Evolutionary conservation across 1,284 basidiomycete species (phyloP).

Genomic region (Ceratobasidium sp.): DNA sequence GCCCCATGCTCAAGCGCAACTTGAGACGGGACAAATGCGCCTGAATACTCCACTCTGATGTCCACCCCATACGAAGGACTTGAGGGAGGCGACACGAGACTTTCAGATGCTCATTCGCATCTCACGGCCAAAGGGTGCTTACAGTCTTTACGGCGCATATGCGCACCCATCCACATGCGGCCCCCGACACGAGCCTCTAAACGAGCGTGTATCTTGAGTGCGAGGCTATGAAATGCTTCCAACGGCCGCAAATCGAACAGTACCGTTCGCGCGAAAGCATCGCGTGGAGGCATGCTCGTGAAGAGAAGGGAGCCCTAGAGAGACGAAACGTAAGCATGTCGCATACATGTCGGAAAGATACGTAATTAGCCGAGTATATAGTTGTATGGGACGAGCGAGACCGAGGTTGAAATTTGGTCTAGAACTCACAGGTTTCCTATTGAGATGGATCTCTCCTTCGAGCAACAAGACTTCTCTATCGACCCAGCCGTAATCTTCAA

Average conservation of each 20-base stretch:
- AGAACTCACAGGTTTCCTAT: conserved; percentile 60
- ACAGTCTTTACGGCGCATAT: conserved; percentile 64
- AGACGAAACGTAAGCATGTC: neutral
- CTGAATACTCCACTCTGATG: conserved; percentile 9
- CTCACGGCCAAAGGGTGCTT: conserved; percentile 52
- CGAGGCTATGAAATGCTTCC: conserved; percentile 55
- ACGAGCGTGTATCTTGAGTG: conserved; percentile 55
- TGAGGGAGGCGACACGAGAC: conserved; percentile 38
- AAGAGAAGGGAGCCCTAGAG: conserved; percentile 59
- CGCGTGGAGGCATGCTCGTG: conserved; percentile 54
- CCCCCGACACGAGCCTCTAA: conserved; percentile 57
- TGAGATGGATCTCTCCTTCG: conserved; percentile 59
- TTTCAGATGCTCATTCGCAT: conserved; percentile 53
- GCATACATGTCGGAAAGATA: neutral
- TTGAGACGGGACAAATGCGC: conserved; percentile 59
- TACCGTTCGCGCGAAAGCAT: conserved; percentile 57
- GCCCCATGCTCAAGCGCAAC: conserved; percentile 55
- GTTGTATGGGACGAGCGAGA: neutral
- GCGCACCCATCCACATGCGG: conserved; percentile 62
- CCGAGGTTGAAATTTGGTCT: neutral
- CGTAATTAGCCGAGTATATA: neutral
- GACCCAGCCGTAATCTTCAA: conserved; percentile 58
- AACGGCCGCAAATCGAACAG: conserved; percentile 56
- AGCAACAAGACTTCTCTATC: conserved; percentile 58
- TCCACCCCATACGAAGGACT: conserved; percentile 34